Percentiles rank a stretch among this genome's conserved stretches.
These are phyloP conservation scores for Calonectria fujianensis DNA, from an alignment of 2,329 filamentous ascomycete species.

Conservation along the genomic window DNA sequence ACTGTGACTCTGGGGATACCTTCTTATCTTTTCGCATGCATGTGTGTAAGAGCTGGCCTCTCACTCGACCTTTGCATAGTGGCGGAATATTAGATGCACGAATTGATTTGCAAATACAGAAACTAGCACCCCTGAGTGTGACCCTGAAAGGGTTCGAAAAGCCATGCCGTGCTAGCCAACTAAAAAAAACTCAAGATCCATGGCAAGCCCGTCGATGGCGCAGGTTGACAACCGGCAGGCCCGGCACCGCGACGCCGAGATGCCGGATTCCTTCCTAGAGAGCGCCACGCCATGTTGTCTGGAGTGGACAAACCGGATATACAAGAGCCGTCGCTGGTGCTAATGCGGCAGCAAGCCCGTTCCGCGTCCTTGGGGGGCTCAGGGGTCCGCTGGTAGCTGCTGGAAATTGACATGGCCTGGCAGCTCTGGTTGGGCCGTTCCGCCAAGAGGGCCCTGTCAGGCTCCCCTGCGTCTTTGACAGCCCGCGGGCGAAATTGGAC, in stretches of 20 bases:
- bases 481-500: slow-evolving; percentile 39
- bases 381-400: neutral
- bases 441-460: slow-evolving; percentile 4
- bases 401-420: slow-evolving; percentile 33
- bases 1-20: neutral
- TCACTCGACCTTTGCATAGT: neutral
- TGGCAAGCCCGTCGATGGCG: slow-evolving; percentile 8
- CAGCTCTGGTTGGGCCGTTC: slow-evolving; percentile 31
- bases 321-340: slow-evolving; percentile 13
- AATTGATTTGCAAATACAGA: neutral
- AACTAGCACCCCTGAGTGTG: neutral
- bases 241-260: slow-evolving; percentile 21
- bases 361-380: slow-evolving; percentile 1
- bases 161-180: neutral
- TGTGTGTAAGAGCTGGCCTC: slow-evolving; percentile 1
- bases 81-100: neutral
- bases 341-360: slow-evolving; percentile 21
- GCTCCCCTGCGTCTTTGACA: slow-evolving; percentile 22
- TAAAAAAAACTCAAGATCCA: slow-evolving; percentile 2
- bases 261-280: slow-evolving; percentile 1
- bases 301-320: slow-evolving; percentile 8
- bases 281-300: neutral
- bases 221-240: slow-evolving; percentile 19
- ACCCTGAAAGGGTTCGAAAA: neutral
- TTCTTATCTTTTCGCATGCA: neutral